These are phyloP conservation scores for Cordyceps farinosa DNA, from an alignment of 2,329 filamentous ascomycete genomes.

Conservation along the genomic window DNA sequence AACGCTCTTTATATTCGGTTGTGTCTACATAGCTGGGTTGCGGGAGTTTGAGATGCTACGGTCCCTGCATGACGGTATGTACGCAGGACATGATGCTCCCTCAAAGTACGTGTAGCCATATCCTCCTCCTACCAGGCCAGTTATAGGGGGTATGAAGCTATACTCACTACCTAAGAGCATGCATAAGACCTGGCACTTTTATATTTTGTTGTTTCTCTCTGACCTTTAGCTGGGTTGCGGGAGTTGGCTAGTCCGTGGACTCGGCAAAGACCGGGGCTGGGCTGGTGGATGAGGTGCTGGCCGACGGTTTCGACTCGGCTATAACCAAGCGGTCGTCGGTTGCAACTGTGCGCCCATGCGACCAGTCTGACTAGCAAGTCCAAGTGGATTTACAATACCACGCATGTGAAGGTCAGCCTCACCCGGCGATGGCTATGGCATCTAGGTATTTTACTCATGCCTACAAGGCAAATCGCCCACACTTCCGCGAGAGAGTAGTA, in stretches of 20 bases:
- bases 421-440: background rate
- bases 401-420: background rate
- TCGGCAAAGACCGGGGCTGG: background rate
- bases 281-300: background rate
- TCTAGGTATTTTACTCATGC: background rate
- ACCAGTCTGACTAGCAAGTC: background rate
- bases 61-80: too few species aligned
- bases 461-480: too few species aligned
- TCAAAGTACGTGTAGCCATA: too few species aligned
- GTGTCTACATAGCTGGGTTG: too few species aligned
- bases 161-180: too few species aligned
- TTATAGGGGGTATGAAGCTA: too few species aligned
- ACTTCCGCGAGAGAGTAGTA: too few species aligned
- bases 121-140: too few species aligned
- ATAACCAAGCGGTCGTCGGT: slow-evolving; percentile 12
- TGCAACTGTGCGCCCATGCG: background rate
- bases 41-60: too few species aligned
- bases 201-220: background rate
- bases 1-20: too few species aligned
- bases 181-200: too few species aligned
- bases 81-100: too few species aligned
- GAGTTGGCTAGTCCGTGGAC: background rate
- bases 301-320: background rate
- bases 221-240: background rate
- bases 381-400: background rate